These are phyloP conservation scores for Tetrahymena elliotti DNA, from an alignment of 73 alveolate genomes.

Conservation along the genomic window DNA sequence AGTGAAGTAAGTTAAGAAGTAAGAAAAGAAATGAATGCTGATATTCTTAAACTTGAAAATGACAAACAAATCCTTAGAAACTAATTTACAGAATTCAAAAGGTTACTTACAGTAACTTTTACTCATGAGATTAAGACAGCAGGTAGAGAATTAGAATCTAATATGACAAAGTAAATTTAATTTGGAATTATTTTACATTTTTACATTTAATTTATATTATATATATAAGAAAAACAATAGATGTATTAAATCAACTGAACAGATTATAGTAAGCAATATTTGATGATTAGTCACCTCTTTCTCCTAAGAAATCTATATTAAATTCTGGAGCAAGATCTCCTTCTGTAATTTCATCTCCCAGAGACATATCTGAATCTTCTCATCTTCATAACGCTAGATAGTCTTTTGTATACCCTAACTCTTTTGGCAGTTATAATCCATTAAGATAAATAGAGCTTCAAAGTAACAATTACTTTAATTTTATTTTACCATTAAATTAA, in stretches of 20 bases:
- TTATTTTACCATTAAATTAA: not conserved
- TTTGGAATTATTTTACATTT: not conserved
- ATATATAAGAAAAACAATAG: not conserved
- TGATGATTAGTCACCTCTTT: not conserved
- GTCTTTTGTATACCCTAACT: not conserved
- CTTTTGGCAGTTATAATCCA: not conserved
- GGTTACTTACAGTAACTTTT: not conserved
- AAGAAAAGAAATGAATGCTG: not conserved
- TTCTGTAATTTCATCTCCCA: not conserved
- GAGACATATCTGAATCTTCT: not conserved
- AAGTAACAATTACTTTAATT: not conserved
- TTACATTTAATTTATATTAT: not conserved
- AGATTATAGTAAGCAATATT: not conserved
- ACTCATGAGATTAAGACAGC: not conserved
- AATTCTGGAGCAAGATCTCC: not conserved
- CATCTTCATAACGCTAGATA: not conserved
- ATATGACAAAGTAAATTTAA: not conserved
- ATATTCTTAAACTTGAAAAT: not conserved
- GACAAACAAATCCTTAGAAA: not conserved
- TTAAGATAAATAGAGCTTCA: not conserved
- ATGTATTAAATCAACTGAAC: not conserved
- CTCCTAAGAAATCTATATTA: not conserved
- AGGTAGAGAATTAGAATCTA: not conserved
- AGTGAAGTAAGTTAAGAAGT: not conserved
- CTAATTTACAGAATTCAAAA: not conserved